These are phyloP conservation scores for Globisporangium iwayamae DNA, from an alignment of 352 stramenopile species.

Conservation along the genomic window DNA sequence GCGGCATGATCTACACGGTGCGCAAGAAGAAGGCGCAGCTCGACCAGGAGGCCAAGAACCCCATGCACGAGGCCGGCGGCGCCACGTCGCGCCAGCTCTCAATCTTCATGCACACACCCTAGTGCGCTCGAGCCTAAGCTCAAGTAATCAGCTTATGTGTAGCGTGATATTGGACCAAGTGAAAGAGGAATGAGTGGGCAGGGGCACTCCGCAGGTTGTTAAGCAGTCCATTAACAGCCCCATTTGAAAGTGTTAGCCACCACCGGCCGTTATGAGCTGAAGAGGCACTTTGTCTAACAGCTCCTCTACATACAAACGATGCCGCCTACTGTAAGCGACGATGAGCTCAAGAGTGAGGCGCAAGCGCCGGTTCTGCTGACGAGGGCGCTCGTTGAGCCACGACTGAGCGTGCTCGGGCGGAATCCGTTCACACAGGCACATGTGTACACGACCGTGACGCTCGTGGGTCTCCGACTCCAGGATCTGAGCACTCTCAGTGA, in stretches of 20 bases:
- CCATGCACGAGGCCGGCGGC: conserved; percentile 3
- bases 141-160: no score
- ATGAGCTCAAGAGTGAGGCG: conserved; percentile 16
- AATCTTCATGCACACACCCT: conserved; percentile 34
- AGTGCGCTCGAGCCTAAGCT: no score
- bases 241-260: no score
- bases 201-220: no score
- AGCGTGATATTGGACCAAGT: no score
- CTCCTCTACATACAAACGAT: not conserved
- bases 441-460: conserved; percentile 56
- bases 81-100: conserved; percentile 22
- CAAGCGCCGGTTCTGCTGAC: conserved; percentile 22
- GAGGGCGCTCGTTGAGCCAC: conserved; percentile 28
- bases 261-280: not conserved
- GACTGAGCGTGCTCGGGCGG: conserved; percentile 48
- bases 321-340: conserved; percentile 7
- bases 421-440: conserved; percentile 64
- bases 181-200: no score
- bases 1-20: conserved; percentile 34
- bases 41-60: conserved; percentile 27
- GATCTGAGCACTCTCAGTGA: conserved; percentile 40
- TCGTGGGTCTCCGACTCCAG: conserved; percentile 32
- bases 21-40: conserved; percentile 57
- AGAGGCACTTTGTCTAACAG: not conserved
- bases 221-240: no score